Conservation (phyloP, 257 asterid species). For the Verbascum thapsus region DNA sequence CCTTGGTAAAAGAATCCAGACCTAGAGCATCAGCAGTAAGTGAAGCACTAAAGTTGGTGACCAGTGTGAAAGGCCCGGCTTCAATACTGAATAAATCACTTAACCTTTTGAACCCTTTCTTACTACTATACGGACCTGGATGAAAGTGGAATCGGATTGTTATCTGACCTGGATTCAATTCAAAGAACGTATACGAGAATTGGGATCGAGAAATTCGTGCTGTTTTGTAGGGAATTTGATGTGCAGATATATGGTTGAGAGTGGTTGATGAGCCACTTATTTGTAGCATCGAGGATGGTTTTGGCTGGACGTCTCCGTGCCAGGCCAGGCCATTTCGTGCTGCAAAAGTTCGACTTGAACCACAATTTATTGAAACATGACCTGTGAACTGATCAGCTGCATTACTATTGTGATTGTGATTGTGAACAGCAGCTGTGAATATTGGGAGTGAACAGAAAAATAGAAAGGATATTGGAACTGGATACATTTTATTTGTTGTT, state of each 20-base stretch:
- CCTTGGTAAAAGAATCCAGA: slow-evolving; percentile 9
- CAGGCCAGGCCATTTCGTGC: neutral
- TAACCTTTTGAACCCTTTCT: slow-evolving; percentile 13
- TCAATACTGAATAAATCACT: slow-evolving; percentile 13
- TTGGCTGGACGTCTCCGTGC: neutral
- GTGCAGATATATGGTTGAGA: neutral
- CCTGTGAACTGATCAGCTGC: neutral
- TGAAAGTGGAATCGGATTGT: slow-evolving; percentile 6
- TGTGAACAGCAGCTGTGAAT: neutral
- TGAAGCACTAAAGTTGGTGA: slow-evolving; percentile 25
- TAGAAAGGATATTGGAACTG: neutral
- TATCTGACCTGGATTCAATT: slow-evolving; percentile 22
- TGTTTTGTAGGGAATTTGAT: slow-evolving; percentile 19
- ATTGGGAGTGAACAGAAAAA: neutral
- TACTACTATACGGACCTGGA: slow-evolving; percentile 3
- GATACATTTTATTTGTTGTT: too few species aligned
- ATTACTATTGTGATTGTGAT: neutral
- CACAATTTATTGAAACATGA: slow-evolving; percentile 9
- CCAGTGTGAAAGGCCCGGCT: slow-evolving; percentile 17
- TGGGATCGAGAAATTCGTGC: slow-evolving; percentile 20
- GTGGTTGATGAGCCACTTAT: slow-evolving; percentile 12
- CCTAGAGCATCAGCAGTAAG: slow-evolving; percentile 20
- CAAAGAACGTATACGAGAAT: slow-evolving; percentile 23
- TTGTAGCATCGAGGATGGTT: neutral
- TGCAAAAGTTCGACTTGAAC: slow-evolving; percentile 1